These are phyloP conservation scores for Umbellularia californica DNA, from an alignment of 164 flowering plant genomes.

Conservation along the genomic window DNA sequence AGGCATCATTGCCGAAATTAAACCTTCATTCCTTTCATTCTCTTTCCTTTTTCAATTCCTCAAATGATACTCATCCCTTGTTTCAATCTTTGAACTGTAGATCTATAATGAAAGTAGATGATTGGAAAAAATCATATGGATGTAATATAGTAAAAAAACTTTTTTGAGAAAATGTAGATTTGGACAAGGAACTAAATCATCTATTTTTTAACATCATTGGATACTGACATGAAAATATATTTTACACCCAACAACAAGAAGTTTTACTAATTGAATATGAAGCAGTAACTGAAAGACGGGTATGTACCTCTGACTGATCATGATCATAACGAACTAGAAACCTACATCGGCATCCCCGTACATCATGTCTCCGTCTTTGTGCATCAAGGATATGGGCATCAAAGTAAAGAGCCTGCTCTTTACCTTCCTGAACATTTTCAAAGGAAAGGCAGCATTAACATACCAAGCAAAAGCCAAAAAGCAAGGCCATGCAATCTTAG, in stretches of 20 bases:
- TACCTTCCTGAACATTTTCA: conserved; percentile 70
- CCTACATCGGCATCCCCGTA: conserved; percentile 97
- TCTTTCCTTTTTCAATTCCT: neutral
- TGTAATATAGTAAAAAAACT: neutral
- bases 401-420: conserved; percentile 97
- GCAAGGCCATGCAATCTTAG: neutral
- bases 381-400: conserved; percentile 98
- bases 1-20: neutral
- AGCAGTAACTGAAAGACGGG: neutral
- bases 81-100: neutral
- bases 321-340: conserved; percentile 93
- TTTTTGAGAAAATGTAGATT: neutral
- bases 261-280: neutral
- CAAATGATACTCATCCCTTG: neutral
- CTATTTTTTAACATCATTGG: neutral
- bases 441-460: neutral
- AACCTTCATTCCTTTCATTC: neutral
- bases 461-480: neutral
- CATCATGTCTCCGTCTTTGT: conserved; percentile 93
- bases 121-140: neutral
- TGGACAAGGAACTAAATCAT: neutral
- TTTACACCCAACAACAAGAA: neutral
- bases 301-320: conserved; percentile 87
- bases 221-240: neutral
- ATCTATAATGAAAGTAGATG: neutral